Evolutionary conservation across 352 stramenopile species (phyloP).

Genomic region (Phytopythium vexans): DNA sequence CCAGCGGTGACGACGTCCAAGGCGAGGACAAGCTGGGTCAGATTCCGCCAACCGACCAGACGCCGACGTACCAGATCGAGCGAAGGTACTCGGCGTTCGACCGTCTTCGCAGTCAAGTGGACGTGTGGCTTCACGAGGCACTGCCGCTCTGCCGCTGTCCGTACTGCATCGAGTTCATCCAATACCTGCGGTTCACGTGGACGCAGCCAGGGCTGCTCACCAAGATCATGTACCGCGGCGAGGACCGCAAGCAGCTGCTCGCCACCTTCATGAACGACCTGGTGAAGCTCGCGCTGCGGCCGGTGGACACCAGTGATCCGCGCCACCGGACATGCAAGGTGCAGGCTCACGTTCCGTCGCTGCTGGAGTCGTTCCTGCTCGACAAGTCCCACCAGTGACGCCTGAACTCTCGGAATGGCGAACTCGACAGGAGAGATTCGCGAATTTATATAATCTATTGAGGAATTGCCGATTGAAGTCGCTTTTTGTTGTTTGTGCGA

Average conservation of each 20-base stretch:
- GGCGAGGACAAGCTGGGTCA: neutral
- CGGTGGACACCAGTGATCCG: constrained; percentile 12
- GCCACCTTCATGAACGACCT: constrained; percentile 36
- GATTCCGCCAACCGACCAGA: neutral
- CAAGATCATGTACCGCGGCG: constrained; percentile 21
- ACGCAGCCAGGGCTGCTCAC: constrained; percentile 26
- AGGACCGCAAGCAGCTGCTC: constrained; percentile 35
- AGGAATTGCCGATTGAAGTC: too few species aligned
- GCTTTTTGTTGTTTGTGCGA: too few species aligned
- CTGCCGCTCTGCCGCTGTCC: constrained; percentile 14
- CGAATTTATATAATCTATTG: neutral
- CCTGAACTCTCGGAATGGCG: neutral
- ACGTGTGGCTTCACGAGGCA: constrained; percentile 28
- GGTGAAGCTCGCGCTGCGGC: constrained; percentile 22
- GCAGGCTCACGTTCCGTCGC: constrained; percentile 23
- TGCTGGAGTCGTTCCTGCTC: constrained; percentile 36
- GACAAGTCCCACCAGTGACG: constrained; percentile 5
- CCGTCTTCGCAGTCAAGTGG: constrained; percentile 28
- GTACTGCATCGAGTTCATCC: constrained; percentile 46
- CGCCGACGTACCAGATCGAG: constrained; percentile 32
- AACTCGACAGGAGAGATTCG: neutral
- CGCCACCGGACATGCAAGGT: constrained; percentile 24
- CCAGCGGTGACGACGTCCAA: neutral
- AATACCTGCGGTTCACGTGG: constrained; percentile 36
- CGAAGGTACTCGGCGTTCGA: constrained; percentile 47